Evolutionary conservation across 2,329 filamentous ascomycete genomes (phyloP), one percentile per base, ranked within the genome.

Genomic region (Nannizziopsis barbatae): DNA sequence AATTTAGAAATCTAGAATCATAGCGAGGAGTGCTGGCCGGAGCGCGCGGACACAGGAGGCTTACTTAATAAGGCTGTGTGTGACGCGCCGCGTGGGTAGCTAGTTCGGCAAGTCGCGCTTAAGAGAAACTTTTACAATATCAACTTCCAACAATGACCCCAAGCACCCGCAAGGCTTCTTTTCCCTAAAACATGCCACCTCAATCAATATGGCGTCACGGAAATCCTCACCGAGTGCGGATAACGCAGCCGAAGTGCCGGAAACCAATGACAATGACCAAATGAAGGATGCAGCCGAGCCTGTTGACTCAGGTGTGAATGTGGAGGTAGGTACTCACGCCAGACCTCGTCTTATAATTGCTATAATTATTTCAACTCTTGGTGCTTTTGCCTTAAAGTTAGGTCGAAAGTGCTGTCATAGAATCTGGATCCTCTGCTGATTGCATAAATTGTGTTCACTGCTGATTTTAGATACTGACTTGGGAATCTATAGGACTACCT

Each of bases 401-500:
- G 12, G 39, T 12, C 8, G 20, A 17, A 27, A 18, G 6, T 30
- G 5, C n/a, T 30, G 27, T 8, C 40, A 39, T 27, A 27, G 7
- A 27, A 27, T 6, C 36, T 45, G 10, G 11, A 47, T 18, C 44
- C 22, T 37, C 33, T 44, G 30, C 36, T 47, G 27, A 36, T 31
- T 33, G 38, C 45, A 27, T 27, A 27, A 27, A 3, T 27, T 27
- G 22, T 14, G n/a, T 37, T 37, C n/a, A 17, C 35, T 15, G 14
- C 6, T 37, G 14, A 17, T 11, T 14, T 17, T 37, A 17, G 17
- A 3, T 7, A 37, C 14, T 40, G 2, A 31, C 15, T 37, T 12
- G 27, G 33, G 9, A 20, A 7, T 30, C 10, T 52, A 43, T 51
- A 78, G 75, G 79, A 82, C 55, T 75, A 80, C 53, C 75, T 75